These are phyloP conservation scores for Penicillium aurantiogriseum DNA, from an alignment of 2,329 filamentous ascomycete species.

Conservation along the genomic window DNA sequence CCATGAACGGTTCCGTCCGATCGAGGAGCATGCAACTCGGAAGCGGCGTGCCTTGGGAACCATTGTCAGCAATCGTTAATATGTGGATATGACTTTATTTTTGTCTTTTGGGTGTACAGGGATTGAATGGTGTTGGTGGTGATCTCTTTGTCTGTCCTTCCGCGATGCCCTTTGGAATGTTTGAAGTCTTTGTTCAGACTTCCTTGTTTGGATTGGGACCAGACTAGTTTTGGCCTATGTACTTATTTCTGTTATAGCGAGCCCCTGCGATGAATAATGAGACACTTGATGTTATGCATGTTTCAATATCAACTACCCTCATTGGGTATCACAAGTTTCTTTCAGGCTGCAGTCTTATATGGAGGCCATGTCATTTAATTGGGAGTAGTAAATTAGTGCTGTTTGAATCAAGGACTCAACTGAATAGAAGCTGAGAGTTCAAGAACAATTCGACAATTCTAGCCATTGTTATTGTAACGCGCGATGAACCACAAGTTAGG, in stretches of 20 bases:
- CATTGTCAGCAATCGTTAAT: constrained; percentile 31
- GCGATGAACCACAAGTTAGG: constrained; percentile 20
- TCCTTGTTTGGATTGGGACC: constrained; percentile 16
- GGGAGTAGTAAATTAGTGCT: neutral
- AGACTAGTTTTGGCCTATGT: constrained; percentile 2
- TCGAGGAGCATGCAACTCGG: constrained; percentile 21
- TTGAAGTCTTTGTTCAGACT: constrained; percentile 1
- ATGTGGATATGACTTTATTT: constrained; percentile 4
- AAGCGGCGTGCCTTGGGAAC: constrained; percentile 33
- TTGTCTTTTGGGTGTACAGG: constrained; percentile 14
- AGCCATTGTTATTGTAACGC: neutral
- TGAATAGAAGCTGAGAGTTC: neutral
- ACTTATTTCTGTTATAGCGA: constrained; percentile 20
- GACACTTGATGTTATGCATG: constrained; percentile 17
- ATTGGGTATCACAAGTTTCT: constrained; percentile 5
- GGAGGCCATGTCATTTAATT: neutral
- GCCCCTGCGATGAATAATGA: constrained; percentile 26
- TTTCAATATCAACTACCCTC: constrained; percentile 11
- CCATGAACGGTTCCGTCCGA: constrained; percentile 41
- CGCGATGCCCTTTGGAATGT: neutral
- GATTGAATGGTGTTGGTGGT: constrained; percentile 17
- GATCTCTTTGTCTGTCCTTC: constrained; percentile 12
- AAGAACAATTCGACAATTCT: neutral
- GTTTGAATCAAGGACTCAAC: neutral
- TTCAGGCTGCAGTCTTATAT: constrained; percentile 6